Conservation (phyloP, 305 asterid species). For the Fraxinus ornus region DNA sequence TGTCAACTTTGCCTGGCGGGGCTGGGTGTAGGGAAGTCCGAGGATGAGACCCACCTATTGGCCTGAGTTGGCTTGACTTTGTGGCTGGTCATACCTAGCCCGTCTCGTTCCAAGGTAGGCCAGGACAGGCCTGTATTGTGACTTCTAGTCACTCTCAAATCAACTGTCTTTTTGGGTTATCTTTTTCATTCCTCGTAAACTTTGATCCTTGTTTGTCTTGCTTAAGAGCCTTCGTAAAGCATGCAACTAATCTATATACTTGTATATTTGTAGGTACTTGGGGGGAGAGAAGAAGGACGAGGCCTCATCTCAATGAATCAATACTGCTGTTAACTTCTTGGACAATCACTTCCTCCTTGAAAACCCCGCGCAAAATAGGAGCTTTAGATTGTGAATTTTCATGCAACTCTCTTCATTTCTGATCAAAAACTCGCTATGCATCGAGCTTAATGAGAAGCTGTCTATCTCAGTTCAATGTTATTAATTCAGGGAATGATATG, state of each 20-base stretch:
- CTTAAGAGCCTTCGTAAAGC: neutral
- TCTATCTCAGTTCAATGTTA: neutral
- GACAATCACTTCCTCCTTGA: neutral
- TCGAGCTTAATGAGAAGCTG: neutral
- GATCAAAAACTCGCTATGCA: neutral
- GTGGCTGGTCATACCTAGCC: neutral
- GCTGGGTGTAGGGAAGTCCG: neutral
- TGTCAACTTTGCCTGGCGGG: neutral
- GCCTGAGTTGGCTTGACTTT: neutral
- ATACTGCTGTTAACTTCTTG: slow-evolving; percentile 4
- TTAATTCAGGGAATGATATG: neutral
- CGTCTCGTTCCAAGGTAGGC: neutral
- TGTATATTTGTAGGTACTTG: slow-evolving; percentile 33
- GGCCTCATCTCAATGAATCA: slow-evolving; percentile 27
- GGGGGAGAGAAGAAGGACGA: slow-evolving; percentile 41
- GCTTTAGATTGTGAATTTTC: neutral
- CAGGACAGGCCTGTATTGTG: neutral
- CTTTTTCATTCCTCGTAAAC: neutral
- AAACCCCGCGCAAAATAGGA: neutral
- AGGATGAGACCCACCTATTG: neutral
- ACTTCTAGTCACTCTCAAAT: neutral
- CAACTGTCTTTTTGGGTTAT: neutral
- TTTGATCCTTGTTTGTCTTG: neutral
- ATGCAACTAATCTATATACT: neutral
- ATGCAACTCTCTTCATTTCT: slow-evolving; percentile 15